phyloP scores from a whole-genome alignment of 106 monocot genomes.

The Dactylorhiza incarnata region DNA sequence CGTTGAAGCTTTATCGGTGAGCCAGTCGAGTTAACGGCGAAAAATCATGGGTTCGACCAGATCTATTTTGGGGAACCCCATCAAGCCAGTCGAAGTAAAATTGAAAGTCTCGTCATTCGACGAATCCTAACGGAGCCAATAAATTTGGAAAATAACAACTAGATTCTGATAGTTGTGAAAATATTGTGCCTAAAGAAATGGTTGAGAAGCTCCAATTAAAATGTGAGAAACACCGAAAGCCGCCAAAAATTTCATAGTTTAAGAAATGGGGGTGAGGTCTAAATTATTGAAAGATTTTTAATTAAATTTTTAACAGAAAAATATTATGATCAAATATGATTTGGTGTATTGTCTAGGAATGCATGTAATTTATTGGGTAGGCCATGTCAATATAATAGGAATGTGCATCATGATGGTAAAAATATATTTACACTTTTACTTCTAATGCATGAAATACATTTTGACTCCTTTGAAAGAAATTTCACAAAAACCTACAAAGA shows the following conservation, averaged over 20 bases:
- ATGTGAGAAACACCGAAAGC: neutral
- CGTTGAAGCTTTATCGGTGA: no score
- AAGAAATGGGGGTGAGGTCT: conserved; percentile 4
- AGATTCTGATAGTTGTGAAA: neutral
- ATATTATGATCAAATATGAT: conserved; percentile 4
- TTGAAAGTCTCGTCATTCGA: neutral
- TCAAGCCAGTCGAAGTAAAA: no score
- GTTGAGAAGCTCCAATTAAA: neutral
- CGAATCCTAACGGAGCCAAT: no score
- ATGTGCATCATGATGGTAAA: conserved; percentile 9
- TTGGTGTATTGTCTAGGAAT: neutral
- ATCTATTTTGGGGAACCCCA: no score
- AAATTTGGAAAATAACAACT: conserved; percentile 1
- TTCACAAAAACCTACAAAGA: no score
- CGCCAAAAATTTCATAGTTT: conserved; percentile 6
- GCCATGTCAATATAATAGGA: conserved; percentile 2
- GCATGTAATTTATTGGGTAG: neutral
- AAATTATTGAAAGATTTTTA: neutral
- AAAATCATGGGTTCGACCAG: no score
- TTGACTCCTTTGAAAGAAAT: no score
- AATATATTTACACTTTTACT: no score
- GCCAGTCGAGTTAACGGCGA: no score
- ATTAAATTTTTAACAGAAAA: neutral
- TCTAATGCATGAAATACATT: no score
- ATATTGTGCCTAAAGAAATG: neutral